Conservation (phyloP, 2,329 filamentous ascomycete species). For the Talaromyces sp. region DNA sequence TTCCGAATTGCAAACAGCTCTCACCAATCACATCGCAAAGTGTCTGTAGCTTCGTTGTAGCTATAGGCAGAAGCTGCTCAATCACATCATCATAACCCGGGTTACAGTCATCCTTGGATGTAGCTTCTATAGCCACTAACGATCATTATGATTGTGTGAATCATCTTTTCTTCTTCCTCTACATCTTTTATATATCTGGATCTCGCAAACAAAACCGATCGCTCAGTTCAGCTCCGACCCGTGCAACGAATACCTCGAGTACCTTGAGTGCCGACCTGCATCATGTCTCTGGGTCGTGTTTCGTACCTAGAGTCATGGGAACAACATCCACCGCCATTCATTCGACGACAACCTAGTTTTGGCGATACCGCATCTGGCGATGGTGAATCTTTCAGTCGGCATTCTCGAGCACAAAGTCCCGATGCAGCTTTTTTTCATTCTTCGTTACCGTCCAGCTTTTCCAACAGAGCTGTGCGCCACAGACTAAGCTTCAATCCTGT, state of each 20-base stretch:
- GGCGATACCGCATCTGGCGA: slow-evolving; percentile 24
- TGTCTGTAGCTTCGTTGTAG: neutral
- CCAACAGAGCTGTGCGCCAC: slow-evolving; percentile 20
- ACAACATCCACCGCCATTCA: slow-evolving; percentile 27
- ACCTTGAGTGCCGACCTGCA: slow-evolving; percentile 10
- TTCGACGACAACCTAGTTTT: slow-evolving; percentile 19
- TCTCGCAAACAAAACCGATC: neutral
- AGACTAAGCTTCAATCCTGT: slow-evolving; percentile 43
- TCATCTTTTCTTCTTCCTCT: neutral
- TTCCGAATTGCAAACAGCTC: slow-evolving; percentile 1
- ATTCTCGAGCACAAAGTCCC: neutral
- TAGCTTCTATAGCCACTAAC: neutral
- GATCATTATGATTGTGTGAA: neutral
- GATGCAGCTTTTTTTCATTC: slow-evolving; percentile 28
- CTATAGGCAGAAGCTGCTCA: neutral
- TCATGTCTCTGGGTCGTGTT: slow-evolving; percentile 41
- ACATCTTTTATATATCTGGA: neutral
- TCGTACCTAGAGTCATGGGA: slow-evolving; percentile 44
- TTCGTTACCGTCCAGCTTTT: slow-evolving; percentile 32
- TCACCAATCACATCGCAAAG: slow-evolving; percentile 6
- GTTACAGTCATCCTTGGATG: neutral
- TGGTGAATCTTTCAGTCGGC: slow-evolving; percentile 15
- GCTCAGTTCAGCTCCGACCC: neutral
- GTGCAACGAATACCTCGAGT: neutral
- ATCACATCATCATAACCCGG: neutral